Evolutionary conservation across 2,329 filamentous ascomycete genomes (phyloP), one percentile per base, ranked within the genome.

Genomic region (Parastagonospora nodorum): DNA sequence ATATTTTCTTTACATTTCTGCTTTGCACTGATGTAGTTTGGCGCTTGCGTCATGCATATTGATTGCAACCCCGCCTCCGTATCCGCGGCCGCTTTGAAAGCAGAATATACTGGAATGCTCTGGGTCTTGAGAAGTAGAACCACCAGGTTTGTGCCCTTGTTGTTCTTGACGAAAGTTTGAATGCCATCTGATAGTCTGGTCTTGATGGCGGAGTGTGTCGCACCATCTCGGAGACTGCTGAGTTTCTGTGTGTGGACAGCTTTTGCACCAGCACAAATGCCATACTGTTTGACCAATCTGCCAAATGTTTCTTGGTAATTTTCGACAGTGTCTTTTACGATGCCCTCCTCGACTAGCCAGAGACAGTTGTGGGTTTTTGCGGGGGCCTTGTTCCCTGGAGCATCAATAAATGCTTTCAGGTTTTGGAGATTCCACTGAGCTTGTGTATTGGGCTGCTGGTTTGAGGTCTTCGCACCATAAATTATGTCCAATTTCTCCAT

Each of bases 51-150:
- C 6, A 33, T 44, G 31, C 51, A 59, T 10, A 58, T 31, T 4
- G 51, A 48, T 7, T 58, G 53, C 4, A 55, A 11, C 2, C 49
- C 54, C 14, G 43, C 49, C n/a, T 27, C 27, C 0, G 47, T 40
- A 31, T 62, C 58, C 11, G 41, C 15, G 31, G 15, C 24, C 9
- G 27, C 38, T 29, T 41, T 27, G 38, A 41, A 43, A 4, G 16
- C n/a, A 30, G 30, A 4, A n/a, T 41, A 41, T 9, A 28, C 19
- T 6, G 38, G 16, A 7, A 29, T n/a, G 4, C 15, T 12, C n/a
- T 16, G 4, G 2, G 9, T 8, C 8, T 9, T 12, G 8, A 41
- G 11, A 5, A 41, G 5, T 9, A 41, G 16, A 6, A 41, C n/a
- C 3, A 28, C 38, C 8, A 41, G 10, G 11, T 27, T 27, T 4